Evolutionary conservation across 2,329 filamentous ascomycete species (phyloP), one percentile per base, ranked within the genome.

Genomic region (Basipetospora chlamydospora): DNA sequence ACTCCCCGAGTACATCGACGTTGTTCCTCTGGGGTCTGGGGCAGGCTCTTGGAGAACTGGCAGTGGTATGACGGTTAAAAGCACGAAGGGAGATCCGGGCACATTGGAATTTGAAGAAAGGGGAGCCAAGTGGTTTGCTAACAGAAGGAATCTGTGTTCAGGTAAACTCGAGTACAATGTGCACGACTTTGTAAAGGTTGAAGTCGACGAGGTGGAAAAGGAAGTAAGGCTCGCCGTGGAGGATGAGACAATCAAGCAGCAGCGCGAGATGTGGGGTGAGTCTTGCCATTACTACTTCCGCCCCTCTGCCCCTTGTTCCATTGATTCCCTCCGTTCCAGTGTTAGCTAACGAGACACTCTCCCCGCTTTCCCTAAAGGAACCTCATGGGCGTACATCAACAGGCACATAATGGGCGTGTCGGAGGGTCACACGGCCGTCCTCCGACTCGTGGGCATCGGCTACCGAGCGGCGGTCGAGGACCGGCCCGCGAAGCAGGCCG

Each of bases 251-350:
- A 57, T 74, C 37, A 78, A 77, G 60, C 67, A 82, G 43, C 88
- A 96, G 59, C 78, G 79, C 53, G 82, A 82, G 57, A 96, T 96
- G 87, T 96, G 90, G 90, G 90, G 88, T 94, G 47, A 37, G 58
- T 56, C 39, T 42, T 33, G 21, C 13, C 17, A 22, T 38, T 30
- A 21, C 29, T 17, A 28, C n/a, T 39, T 17, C 3, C 15, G 16
- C 28, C 4, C 28, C 15, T 17, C 37, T 18, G 26, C n/a, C 31
- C 16, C 9, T 20, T 30, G 28, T 15, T 31, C 29, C 8, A 20
- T 40, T 18, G 13, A 9, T 12, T 20, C 6, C 9, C 23, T 9
- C 13, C 23, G 12, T 11, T 20, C 26, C 16, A 6, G 4, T 7
- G 6, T 18, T 18, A 32, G n/a, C 12, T 33, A 16, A 6, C 22